Conservation (phyloP, 257 asterid species). For the Fraxinus americana region DNA sequence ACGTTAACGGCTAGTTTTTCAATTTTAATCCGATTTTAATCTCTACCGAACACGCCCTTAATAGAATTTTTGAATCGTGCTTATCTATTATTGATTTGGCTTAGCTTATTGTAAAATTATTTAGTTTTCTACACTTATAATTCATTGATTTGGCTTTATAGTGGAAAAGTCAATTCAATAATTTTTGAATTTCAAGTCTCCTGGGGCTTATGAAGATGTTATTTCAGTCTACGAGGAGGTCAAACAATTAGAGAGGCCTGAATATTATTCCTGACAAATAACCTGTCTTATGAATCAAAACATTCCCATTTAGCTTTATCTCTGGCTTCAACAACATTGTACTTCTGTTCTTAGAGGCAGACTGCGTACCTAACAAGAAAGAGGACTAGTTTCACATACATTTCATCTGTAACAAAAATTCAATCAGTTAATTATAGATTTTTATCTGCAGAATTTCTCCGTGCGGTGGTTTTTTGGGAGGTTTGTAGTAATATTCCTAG, state of each 20-base stretch:
- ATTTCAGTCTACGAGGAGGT: background rate
- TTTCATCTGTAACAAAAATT: background rate
- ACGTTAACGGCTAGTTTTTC: too few species aligned
- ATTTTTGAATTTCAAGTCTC: too few species aligned
- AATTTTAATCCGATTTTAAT: too few species aligned
- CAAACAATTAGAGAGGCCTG: background rate
- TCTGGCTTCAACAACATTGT: background rate
- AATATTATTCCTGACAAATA: background rate
- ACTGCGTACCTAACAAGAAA: background rate
- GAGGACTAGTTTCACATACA: background rate
- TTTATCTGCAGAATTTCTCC: background rate
- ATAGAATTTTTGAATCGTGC: too few species aligned
- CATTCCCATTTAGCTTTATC: background rate
- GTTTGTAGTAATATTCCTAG: background rate
- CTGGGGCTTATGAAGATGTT: background rate
- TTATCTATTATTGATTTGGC: too few species aligned
- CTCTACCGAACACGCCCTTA: too few species aligned
- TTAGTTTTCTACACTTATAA: too few species aligned
- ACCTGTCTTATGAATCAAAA: background rate
- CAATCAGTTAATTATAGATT: background rate
- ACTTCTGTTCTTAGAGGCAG: background rate
- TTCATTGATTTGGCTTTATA: too few species aligned
- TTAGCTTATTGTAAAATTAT: too few species aligned
- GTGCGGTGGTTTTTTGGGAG: background rate
- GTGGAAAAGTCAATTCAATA: too few species aligned